Evolutionary conservation across 352 stramenopile species (phyloP), one percentile per base, ranked within the genome.

Genomic region (Phytophthora kernoviae): DNA sequence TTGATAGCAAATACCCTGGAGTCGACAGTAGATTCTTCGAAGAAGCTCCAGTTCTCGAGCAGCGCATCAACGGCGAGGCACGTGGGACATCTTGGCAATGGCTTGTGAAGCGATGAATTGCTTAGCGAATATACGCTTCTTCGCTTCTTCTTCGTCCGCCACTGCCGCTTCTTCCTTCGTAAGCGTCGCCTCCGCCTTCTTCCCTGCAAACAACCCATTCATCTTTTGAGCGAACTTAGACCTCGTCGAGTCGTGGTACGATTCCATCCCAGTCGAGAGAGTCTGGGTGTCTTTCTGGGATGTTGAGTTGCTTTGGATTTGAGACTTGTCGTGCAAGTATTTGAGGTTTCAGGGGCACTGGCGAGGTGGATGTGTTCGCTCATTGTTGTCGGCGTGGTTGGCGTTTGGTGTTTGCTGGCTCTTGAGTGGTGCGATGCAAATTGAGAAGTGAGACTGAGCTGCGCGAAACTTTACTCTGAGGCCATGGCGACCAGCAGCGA

Each of bases 331-430:
- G 52, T 54, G 47, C 36, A 72, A 40, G 42, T 58, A 33, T 26
- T 53, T 59, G 58, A 71, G 50, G 47, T 58, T 62, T 22, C 51
- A 14, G 40, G 46, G 21, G 63, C 64, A 58, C 64, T 72, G 7
- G 49, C 62, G 41, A 64, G 58, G 61, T 46, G 54, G 7, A 43
- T 43, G 47, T 69, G 61, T 10, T 33, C 54, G 54, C 46, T 69
- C 61, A 69, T 69, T 30, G 24, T 30, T 30, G 24, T 30, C 24
- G 24, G 3, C 24, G 20, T 41, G 22, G 48, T 15, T 49, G 15
- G 7, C n/a, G 21, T n/a, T 20, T 60, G 42, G 32, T 34, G 30
- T 24, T n/a, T 34, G 53, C 1, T 42, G 26, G 27, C 43, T 50
- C 27, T 41, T 53, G 46, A 17, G 46, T 18, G 17, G 21, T 27